phyloP scores from a whole-genome alignment of 176 grass and related monocot species.

The Typha latifolia region DNA sequence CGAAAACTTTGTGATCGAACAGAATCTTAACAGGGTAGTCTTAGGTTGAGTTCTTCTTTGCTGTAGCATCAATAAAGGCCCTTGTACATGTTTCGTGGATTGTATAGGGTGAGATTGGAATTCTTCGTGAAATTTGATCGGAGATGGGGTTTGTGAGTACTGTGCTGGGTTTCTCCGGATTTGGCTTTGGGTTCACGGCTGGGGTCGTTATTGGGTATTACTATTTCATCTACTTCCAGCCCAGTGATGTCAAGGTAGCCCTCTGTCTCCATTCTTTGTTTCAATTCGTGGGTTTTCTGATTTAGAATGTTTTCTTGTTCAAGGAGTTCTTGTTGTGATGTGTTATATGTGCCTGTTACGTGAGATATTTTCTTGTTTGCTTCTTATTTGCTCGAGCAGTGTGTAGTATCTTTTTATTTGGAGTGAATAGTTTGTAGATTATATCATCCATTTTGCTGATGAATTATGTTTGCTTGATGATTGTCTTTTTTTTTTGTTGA shows the following conservation, averaged over 20 bases:
- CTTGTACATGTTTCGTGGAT: neutral
- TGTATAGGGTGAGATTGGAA: too few relatives aligned
- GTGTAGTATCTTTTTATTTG: too few relatives aligned
- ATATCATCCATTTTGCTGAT: too few relatives aligned
- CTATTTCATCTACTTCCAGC: conserved; percentile 70
- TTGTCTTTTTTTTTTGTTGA: too few relatives aligned
- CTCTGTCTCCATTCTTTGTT: conserved; percentile 3
- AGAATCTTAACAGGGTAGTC: conserved; percentile 9
- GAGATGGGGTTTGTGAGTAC: conserved; percentile 69
- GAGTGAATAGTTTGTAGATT: too few relatives aligned
- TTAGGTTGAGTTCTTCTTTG: neutral
- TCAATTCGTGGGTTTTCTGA: conserved; percentile 11
- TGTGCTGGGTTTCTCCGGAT: conserved; percentile 70
- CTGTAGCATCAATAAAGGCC: neutral
- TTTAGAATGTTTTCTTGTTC: neutral
- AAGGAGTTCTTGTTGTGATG: neutral
- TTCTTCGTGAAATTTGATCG: neutral
- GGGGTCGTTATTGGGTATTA: conserved; percentile 78
- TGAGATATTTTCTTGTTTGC: too few relatives aligned
- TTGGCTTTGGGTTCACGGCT: conserved; percentile 62
- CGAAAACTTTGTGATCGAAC: conserved; percentile 9
- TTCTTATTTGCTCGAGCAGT: too few relatives aligned
- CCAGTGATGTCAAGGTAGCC: conserved; percentile 69
- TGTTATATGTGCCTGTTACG: neutral
- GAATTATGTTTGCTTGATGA: too few relatives aligned